Percentiles rank a stretch among this genome's conserved stretches.
phyloP scores from a whole-genome alignment of 768 basidiomycete genomes.

The Kwoniella shandongensis region DNA sequence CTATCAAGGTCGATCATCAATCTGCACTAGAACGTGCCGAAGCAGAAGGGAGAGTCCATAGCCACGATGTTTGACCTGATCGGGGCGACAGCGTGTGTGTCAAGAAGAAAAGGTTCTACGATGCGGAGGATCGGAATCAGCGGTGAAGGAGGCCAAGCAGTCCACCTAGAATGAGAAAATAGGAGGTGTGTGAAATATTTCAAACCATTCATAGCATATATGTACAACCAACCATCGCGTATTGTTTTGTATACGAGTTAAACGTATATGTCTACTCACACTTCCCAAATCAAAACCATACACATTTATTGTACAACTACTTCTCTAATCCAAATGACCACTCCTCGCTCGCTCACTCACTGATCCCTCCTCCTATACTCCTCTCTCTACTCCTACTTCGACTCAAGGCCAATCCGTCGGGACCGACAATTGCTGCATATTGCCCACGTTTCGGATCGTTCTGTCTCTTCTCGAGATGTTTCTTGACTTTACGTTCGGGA shows the following conservation, averaged over 20 bases:
- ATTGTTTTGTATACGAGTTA: too few species aligned
- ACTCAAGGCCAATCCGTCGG: slow-evolving; percentile 40
- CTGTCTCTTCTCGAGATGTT: slow-evolving; percentile 77
- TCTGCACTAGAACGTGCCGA: slow-evolving; percentile 30
- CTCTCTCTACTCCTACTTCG: slow-evolving; percentile 42
- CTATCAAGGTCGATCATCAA: slow-evolving; percentile 40
- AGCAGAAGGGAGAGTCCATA: slow-evolving; percentile 13
- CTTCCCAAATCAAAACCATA: too few species aligned
- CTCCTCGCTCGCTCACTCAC: slow-evolving; percentile 11
- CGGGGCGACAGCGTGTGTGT: neutral
- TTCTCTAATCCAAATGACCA: too few species aligned
- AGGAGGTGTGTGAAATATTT: too few species aligned
- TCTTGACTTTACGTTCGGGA: slow-evolving; percentile 81
- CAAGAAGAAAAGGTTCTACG: neutral
- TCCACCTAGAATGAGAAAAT: too few species aligned
- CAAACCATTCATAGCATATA: too few species aligned
- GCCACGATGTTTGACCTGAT: too few species aligned
- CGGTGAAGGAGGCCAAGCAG: too few species aligned
- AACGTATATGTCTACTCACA: too few species aligned
- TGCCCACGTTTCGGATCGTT: slow-evolving; percentile 81
- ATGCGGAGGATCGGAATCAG: too few species aligned
- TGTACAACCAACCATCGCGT: too few species aligned
- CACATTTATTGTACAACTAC: too few species aligned
- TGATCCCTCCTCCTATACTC: slow-evolving; percentile 33
- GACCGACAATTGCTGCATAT: slow-evolving; percentile 51